Evolutionary conservation across 345 rosid genomes (phyloP), one percentile per base, ranked within the genome.

Genomic region (Trapa incisa): DNA sequence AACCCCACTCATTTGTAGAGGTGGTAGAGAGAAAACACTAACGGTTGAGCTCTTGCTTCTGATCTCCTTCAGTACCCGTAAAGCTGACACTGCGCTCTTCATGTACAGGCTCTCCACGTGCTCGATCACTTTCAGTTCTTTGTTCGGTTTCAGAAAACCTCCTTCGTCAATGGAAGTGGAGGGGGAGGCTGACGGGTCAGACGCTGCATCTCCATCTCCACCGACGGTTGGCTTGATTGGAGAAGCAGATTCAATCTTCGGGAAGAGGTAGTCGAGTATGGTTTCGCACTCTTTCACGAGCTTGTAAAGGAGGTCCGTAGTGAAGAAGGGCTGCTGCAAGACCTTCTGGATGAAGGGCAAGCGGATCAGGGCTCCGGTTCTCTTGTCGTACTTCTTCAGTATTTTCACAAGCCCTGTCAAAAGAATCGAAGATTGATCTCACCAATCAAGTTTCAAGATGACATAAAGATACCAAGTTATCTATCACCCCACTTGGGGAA

Each of bases 331-430:
- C 75, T 94, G 89, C 15, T 83, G 93, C 79, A 89, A 76, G 66
- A 94, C 97, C 80, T 78, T 89, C 61, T 89, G 97, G 29, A 94
- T 91, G 81, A 80, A 91, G n/a, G 97, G 99, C 71, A 85, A 72
- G 15, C 97, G 96, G 75, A 89, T 87, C 35, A 94, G 79, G 69
- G 96, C 95, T 53, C 97, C 97, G 0, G 99, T 94, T 73, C 97
- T 69, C 74, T 91, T 94, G 77, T 94, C 99, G 56, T 87, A 94
- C 84, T 91, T 94, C 86, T 94, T 94, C 54, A 94, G 80, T 72
- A 94, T 94, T 73, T 94, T 94, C 43, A 81, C 99, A 80, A 94
- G 66, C 72, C 99, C 99, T 89, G 85, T 74, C 11, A 6, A 65
- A 22, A 48, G 35, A 35, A 47, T 35, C 7, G 16, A 16, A 57